Base-by-base conservation (phyloP, 805 yeast genomes). In the Starmerella bombicola region DNA sequence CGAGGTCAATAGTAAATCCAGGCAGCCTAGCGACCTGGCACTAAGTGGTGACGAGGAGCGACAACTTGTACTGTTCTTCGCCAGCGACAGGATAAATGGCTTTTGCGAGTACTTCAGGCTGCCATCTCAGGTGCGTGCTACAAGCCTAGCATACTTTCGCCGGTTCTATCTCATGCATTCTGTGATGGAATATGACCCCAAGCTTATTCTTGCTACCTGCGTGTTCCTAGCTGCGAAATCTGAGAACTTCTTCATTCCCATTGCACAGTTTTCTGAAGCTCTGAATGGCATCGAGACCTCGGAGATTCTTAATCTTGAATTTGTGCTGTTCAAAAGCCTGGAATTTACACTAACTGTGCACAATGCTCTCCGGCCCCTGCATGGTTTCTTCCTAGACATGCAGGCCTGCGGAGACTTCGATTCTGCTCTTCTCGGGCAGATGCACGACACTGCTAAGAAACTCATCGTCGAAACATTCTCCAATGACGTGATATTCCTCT, bases 371-470 rank as follows among this genome's bases (percentile, higher is more conserved):
- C 69, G 79, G 47, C 84, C 97, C 0, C 61, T 91, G n/a, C 91
- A 86, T 58, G 99, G 99, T 18, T 86, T 88, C 57, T 88, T 80
- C 60, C 70, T 88, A 35, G 99, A 91, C 60, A 72, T 86, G 48
- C 98, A 91, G 58, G 54, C 64, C 18, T 58, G 71, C 15, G 75
- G 74, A 43, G 62, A 70, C 23, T 28, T 40, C 30, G 47, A 41
- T 19, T 71, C 71, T 34, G 69, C 74, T 36, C 22, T 37, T 39
- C 61, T 84, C 44, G 88, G 91, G 1, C 65, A 66, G 34, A 67
- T 75, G 33, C 81, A 82, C 59, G 93, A 82, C 54, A 62, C 64
- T 32, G 83, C 94, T 9, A 73, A 79, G 51, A 68, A 65, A 22
- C 61, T 76, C 58, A 67, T 82, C 4, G 72, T 75, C 33, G 81